A percentile compares a stretch with the other conserved stretches of the same genome.
Conservation (phyloP, 2,329 filamentous ascomycete species). For the Calonectria pseudoturangicola region DNA sequence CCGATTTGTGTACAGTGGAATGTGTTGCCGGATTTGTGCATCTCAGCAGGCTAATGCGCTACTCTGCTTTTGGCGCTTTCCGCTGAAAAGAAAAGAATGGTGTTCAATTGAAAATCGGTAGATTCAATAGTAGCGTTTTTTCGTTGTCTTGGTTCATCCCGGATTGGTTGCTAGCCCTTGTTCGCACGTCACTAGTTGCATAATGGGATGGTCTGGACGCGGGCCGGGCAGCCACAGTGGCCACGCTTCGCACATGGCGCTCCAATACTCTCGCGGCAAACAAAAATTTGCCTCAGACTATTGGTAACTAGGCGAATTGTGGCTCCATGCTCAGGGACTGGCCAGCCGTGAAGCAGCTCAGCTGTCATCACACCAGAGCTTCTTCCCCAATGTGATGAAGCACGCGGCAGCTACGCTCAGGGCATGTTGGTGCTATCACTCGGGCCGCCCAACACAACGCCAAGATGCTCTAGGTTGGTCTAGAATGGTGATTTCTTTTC, state of each 20-base stretch:
- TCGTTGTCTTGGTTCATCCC: not conserved
- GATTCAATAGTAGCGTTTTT: slow-evolving; percentile 13
- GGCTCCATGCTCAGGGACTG: not conserved
- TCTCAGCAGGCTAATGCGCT: not conserved
- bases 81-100: slow-evolving; percentile 1
- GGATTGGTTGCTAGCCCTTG: slow-evolving; percentile 1
- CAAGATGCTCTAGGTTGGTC: slow-evolving; percentile 10
- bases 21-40: not conserved
- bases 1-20: slow-evolving; percentile 3
- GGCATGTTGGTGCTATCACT: not conserved
- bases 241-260: slow-evolving; percentile 14
- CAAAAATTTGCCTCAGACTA: slow-evolving; percentile 20
- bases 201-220: slow-evolving; percentile 23
- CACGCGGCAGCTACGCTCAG: not conserved
- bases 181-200: not conserved
- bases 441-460: not conserved
- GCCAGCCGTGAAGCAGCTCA: not conserved
- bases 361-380: not conserved
- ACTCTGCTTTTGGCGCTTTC: not conserved
- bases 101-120: slow-evolving; percentile 20
- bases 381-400: not conserved
- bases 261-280: slow-evolving; percentile 10
- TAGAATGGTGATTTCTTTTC: not conserved
- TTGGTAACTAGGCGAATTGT: slow-evolving; percentile 14
- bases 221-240: slow-evolving; percentile 17